phyloP scores from a whole-genome alignment of 1,139 yeast genomes.

The Debaryomyces singareniensis region DNA sequence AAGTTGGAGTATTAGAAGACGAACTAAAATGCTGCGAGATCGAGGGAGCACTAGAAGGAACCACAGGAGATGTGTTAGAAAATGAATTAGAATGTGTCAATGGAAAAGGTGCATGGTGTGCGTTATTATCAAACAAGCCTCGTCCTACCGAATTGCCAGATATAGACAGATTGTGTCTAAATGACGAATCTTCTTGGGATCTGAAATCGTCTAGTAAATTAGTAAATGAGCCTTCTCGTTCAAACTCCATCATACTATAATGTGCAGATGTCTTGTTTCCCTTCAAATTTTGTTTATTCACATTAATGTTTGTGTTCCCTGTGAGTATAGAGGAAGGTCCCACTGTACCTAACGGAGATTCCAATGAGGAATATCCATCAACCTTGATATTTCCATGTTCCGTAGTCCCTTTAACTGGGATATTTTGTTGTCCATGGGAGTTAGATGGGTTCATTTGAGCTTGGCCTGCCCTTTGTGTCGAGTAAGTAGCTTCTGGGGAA shows the following conservation, averaged over 20 bases:
- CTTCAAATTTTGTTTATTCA: not conserved
- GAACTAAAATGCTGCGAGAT: conserved; percentile 1
- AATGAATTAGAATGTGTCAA: conserved; percentile 4
- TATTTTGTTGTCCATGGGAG: too few species aligned
- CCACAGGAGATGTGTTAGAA: conserved; percentile 2
- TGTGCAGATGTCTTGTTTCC: not conserved
- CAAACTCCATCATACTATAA: conserved; percentile 8
- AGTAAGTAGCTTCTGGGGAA: not conserved
- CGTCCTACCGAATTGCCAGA: too few species aligned
- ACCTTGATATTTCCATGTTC: too few species aligned
- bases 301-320: conserved; percentile 1
- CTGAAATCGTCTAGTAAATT: conserved; percentile 20
- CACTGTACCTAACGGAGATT: conserved; percentile 2
- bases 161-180: too few species aligned
- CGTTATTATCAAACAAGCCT: not conserved
- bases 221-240: conserved; percentile 18
- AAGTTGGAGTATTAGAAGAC: conserved; percentile 1
- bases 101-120: conserved; percentile 3
- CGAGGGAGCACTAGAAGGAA: conserved; percentile 1
- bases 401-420: too few species aligned
- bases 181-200: conserved; percentile 12
- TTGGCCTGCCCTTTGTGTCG: too few species aligned
- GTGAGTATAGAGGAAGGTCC: conserved; percentile 10
- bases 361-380: not conserved
- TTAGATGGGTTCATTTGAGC: too few species aligned